Evolutionary conservation across 2,329 filamentous ascomycete genomes (phyloP).

Genomic region (Paecilomyces sp.): DNA sequence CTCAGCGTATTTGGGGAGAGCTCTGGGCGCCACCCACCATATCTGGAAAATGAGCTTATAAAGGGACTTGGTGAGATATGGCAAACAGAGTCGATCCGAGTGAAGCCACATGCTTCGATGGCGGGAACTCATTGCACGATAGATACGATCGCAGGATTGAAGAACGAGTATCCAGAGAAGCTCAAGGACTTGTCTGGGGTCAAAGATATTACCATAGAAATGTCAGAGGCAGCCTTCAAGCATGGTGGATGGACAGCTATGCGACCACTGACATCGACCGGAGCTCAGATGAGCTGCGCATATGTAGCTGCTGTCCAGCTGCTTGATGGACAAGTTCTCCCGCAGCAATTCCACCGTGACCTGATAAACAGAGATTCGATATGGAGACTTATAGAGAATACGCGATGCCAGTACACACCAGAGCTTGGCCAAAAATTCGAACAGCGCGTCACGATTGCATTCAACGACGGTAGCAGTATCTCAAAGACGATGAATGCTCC

Average conservation of each 20-base stretch:
- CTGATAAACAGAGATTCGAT: conserved; percentile 27
- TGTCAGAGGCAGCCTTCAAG: conserved; percentile 29
- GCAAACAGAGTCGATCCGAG: conserved; percentile 26
- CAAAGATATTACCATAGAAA: conserved; percentile 13
- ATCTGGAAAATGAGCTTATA: conserved; percentile 17
- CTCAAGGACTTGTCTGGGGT: conserved; percentile 9
- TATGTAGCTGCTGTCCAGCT: conserved; percentile 32
- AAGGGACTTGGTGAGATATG: conserved; percentile 29
- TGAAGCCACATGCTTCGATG: conserved; percentile 34
- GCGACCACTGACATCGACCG: conserved; percentile 26
- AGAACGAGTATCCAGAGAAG: conserved; percentile 18
- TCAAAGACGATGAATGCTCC: conserved; percentile 15
- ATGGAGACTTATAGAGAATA: conserved; percentile 28
- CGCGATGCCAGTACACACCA: conserved; percentile 12
- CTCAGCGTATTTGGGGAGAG: conserved; percentile 9
- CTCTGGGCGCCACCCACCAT: conserved; percentile 18
- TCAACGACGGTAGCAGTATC: conserved; percentile 13
- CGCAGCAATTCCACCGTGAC: conserved; percentile 22
- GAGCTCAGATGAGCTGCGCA: conserved; percentile 33
- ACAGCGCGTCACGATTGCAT: conserved; percentile 14
- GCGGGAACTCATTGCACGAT: conserved; percentile 29
- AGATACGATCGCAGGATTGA: conserved; percentile 26
- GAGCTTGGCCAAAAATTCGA: conserved; percentile 7
- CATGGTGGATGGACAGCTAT: conserved; percentile 31
- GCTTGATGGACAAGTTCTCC: conserved; percentile 28